Percentiles rank a stretch among this genome's conserved stretches.
Conservation (phyloP, 495 filamentous ascomycete species). For the Aspergillus olivimuriae region DNA sequence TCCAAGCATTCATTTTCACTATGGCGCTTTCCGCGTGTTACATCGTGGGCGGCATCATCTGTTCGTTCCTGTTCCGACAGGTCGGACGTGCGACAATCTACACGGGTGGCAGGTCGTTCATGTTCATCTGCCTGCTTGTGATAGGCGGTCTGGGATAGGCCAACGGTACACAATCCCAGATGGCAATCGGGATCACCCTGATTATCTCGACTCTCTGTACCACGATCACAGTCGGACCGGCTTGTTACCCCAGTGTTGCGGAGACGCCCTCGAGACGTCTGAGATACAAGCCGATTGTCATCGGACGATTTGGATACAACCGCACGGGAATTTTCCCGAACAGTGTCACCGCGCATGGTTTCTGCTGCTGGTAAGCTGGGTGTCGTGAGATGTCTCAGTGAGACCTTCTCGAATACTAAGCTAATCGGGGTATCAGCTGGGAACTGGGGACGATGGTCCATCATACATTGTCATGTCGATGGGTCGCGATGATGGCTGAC, state of each 20-base stretch:
- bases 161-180: slow-evolving; percentile 9
- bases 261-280: slow-evolving; percentile 32
- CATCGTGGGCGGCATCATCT: slow-evolving; percentile 54
- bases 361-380: too few relatives aligned
- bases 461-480: too few relatives aligned
- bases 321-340: slow-evolving; percentile 23
- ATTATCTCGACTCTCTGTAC: slow-evolving; percentile 25
- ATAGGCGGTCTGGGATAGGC: slow-evolving; percentile 41
- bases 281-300: slow-evolving; percentile 26
- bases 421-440: too few relatives aligned
- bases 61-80: slow-evolving; percentile 49
- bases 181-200: slow-evolving; percentile 20
- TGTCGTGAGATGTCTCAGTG: too few relatives aligned
- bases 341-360: slow-evolving; percentile 25
- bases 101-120: slow-evolving; percentile 37
- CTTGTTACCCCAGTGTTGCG: slow-evolving; percentile 32
- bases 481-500: too few relatives aligned
- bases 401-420: too few relatives aligned
- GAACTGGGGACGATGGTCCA: too few relatives aligned
- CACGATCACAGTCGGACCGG: slow-evolving; percentile 35
- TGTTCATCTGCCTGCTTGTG: slow-evolving; percentile 38
- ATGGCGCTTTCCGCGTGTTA: slow-evolving; percentile 49
- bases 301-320: slow-evolving; percentile 28
- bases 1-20: slow-evolving; percentile 20
- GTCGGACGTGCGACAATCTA: slow-evolving; percentile 48